Percentiles rank a stretch among this genome's conserved stretches.
phyloP scores from a whole-genome alignment of 306 rosid species.

The Leucaena leucocephala region DNA sequence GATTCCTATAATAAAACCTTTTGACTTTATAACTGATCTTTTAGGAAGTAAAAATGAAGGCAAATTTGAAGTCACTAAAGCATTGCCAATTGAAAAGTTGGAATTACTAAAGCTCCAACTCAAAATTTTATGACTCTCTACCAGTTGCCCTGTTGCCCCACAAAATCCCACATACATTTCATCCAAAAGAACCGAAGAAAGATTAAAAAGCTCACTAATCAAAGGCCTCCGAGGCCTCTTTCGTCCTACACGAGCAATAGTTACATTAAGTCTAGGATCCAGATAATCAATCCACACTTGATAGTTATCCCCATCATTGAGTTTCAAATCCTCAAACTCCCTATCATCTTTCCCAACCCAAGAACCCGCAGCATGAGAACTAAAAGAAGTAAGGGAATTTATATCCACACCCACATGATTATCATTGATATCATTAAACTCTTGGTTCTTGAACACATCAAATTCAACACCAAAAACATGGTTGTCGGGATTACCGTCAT shows the following conservation, averaged over 20 bases:
- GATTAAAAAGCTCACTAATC: conserved; percentile 53
- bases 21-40: conserved; percentile 34
- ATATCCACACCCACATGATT: conserved; percentile 58
- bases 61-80: conserved; percentile 51
- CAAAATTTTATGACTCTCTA: conserved; percentile 55
- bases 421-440: conserved; percentile 49
- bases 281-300: conserved; percentile 59
- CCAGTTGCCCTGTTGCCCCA: conserved; percentile 54
- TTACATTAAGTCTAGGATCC: conserved; percentile 49
- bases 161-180: conserved; percentile 55
- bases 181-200: conserved; percentile 51
- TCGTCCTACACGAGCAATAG: conserved; percentile 48
- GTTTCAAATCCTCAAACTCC: conserved; percentile 40
- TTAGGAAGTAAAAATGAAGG: conserved; percentile 58
- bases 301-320: conserved; percentile 51
- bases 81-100: conserved; percentile 54
- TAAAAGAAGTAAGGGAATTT: conserved; percentile 48
- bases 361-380: conserved; percentile 47
- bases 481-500: conserved; percentile 48
- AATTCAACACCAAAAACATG: conserved; percentile 54
- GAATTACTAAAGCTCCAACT: conserved; percentile 60
- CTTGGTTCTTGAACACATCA: conserved; percentile 62
- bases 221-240: conserved; percentile 46
- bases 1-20: conserved; percentile 47
- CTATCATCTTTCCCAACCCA: conserved; percentile 42